phyloP scores from a whole-genome alignment of 352 stramenopile species.

The Globisporangium uncinulatum region DNA sequence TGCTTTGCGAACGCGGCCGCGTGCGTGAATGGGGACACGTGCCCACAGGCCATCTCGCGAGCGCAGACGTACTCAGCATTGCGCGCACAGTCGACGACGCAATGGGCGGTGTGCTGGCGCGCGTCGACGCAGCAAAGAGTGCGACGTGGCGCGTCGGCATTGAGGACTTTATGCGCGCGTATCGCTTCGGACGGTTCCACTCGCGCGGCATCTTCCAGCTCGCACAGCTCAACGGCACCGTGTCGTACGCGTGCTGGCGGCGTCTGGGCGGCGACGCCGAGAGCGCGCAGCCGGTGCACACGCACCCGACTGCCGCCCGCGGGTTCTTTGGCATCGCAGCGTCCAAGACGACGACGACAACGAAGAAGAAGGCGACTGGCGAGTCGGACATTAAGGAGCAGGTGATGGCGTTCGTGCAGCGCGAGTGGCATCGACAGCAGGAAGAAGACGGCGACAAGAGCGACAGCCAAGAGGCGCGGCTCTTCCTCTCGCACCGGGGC shows the following conservation, averaged over 20 bases:
- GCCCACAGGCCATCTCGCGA: constrained; percentile 49
- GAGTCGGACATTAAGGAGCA: constrained; percentile 55
- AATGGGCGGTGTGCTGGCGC: constrained; percentile 25
- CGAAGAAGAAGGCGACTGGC: constrained; percentile 1
- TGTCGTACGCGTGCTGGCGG: constrained; percentile 73
- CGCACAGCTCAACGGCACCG: constrained; percentile 81
- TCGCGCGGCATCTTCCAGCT: constrained; percentile 84
- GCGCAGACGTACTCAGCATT: constrained; percentile 62
- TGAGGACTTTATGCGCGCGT: constrained; percentile 85
- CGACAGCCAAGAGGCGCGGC: constrained; percentile 26
- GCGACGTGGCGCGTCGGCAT: constrained; percentile 64
- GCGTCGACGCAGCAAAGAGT: constrained; percentile 9
- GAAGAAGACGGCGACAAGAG: not conserved
- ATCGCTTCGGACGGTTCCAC: constrained; percentile 65
- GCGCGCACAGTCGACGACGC: constrained; percentile 40
- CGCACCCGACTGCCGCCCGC: constrained; percentile 72
- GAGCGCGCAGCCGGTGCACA: constrained; percentile 37
- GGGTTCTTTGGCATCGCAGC: constrained; percentile 39
- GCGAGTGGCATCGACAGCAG: not conserved
- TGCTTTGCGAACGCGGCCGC: constrained; percentile 49
- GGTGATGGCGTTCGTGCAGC: constrained; percentile 57
- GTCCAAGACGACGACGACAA: constrained; percentile 20
- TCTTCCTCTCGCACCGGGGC: constrained; percentile 12
- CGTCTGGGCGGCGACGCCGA: constrained; percentile 27
- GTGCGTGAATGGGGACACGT: constrained; percentile 59